Conservation (phyloP, 176 grass and related monocot species). For the Puya raimondii region DNA sequence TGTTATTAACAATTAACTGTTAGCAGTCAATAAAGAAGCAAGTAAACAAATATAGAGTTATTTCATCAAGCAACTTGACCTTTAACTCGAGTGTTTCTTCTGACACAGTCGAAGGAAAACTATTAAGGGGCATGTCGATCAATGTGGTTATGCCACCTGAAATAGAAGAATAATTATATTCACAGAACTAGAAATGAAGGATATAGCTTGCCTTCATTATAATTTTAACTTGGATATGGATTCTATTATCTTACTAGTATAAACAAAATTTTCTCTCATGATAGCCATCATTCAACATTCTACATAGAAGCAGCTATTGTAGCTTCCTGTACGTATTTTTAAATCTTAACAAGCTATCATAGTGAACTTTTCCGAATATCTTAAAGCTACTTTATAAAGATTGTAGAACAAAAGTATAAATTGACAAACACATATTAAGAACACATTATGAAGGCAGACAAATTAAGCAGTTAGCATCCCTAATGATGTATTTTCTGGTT, state of each 20-base stretch:
- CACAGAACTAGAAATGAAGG: not conserved
- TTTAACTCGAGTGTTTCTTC: constrained; percentile 84
- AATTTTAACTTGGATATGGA: too few species aligned
- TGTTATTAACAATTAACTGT: constrained; percentile 24
- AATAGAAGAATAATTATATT: not conserved
- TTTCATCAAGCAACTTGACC: constrained; percentile 31
- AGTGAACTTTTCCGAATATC: too few species aligned
- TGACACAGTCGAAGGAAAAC: constrained; percentile 71
- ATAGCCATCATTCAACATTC: too few species aligned
- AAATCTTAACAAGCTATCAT: too few species aligned
- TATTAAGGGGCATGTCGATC: constrained; percentile 98
- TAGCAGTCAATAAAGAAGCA: constrained; percentile 1
- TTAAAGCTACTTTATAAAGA: too few species aligned
- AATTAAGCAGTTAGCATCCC: not conserved
- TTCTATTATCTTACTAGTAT: too few species aligned
- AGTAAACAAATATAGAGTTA: constrained; percentile 8
- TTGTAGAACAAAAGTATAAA: too few species aligned
- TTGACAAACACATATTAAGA: too few species aligned
- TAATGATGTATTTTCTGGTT: not conserved
- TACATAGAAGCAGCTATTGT: too few species aligned
- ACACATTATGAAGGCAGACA: not conserved
- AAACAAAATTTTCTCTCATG: too few species aligned
- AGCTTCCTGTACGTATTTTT: too few species aligned
- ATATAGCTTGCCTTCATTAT: not conserved
- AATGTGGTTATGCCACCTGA: constrained; percentile 91